Evolutionary conservation across 139 green algal species (phyloP).

Genomic region (Desmodesmus armatus): DNA sequence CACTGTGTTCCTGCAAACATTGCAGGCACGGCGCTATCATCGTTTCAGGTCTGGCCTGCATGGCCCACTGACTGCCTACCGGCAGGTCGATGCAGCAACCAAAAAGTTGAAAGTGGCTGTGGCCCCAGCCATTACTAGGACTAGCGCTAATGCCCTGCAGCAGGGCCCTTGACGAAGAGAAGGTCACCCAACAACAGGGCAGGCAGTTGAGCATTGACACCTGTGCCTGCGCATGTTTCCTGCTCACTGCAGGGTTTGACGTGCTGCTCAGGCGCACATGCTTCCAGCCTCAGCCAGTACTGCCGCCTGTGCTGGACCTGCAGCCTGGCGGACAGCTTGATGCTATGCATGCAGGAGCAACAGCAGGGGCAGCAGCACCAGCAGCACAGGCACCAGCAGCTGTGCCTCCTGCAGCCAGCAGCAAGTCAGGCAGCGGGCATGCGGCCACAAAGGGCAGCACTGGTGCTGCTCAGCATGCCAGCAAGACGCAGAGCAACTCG

Average conservation of each 20-base stretch:
- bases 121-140: not conserved
- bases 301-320: not conserved
- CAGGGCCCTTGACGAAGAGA: not conserved
- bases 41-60: not conserved
- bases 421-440: not conserved
- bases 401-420: not conserved
- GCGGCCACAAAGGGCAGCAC: not conserved
- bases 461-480: not conserved
- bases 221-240: not conserved
- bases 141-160: not conserved
- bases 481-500: not conserved
- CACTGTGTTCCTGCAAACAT: no score
- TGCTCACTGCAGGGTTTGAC: not conserved
- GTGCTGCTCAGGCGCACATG: not conserved
- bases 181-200: no score
- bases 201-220: no score
- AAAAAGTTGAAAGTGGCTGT: not conserved
- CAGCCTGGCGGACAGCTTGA: not conserved
- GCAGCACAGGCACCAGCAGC: not conserved
- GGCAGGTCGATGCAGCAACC: not conserved
- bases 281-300: not conserved
- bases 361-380: slow-evolving; percentile 1
- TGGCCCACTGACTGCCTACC: not conserved
- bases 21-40: no score
- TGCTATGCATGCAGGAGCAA: not conserved